Evolutionary conservation across 2,329 filamentous ascomycete genomes (phyloP), one percentile per base, ranked within the genome.

Genomic region (Metarhizium album): DNA sequence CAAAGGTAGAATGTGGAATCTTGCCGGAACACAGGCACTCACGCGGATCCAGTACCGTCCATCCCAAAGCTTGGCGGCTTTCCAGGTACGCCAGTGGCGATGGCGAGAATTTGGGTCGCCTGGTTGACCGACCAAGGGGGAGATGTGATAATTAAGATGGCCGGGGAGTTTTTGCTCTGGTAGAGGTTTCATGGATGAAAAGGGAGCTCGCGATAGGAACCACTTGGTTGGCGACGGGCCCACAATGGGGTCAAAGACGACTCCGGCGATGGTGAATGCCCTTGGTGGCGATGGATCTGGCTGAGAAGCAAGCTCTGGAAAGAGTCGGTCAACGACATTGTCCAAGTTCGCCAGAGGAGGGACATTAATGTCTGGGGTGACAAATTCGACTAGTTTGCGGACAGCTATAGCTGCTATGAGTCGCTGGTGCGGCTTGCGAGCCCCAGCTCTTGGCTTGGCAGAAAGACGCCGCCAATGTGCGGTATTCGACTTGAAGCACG

Each of bases 31-130:
- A 4, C 72, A 70, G 45, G 70, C 65, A 20, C 64, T 63, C 9
- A 80, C 50, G 16, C 73, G 69, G 16, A 83, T 64, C 82, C 82
- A 85, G 63, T 75, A 84, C 2, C 82, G 76, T 0, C 79, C 76
- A 61, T 85, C 82, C 67, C 74, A 85, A 49, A 76, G 61, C 45
- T 62, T 61, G 13, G 60, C 56, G 20, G 55, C 60, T 45, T 61
- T 65, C 64, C 66, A 70, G 24, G 57, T 58, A 8, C 57, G 53
- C 65, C 70, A 58, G 29, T 52, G 48, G 14, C 31, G 45, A 27
- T 52, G 52, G 6, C 54, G 55, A 16, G 31, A 43, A 4, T 47
- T 14, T 23, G 53, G 50, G 29, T 52, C 54, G 9, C 51, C 50
- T 14, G 45, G n/a, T 4, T 45, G 48, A 14, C 33, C 29, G 9